Evolutionary conservation across 768 basidiomycete species (phyloP), one percentile per base, ranked within the genome.

Genomic region (Phanerochaete sordida): DNA sequence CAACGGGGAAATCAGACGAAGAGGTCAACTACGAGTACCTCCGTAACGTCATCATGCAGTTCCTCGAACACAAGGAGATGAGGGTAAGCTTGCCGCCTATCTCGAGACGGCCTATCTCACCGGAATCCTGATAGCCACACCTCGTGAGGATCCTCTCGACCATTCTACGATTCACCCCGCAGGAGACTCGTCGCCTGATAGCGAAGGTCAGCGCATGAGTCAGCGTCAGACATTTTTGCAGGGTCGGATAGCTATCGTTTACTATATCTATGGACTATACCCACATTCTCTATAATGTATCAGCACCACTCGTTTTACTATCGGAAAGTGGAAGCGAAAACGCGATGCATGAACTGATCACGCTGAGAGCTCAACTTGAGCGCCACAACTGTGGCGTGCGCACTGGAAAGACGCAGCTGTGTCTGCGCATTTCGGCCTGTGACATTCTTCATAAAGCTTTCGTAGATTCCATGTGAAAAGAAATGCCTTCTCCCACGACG

Each of bases 31-130:
- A 96, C 8, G 97, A 98, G 75, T 99, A 99, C 73, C 74, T 99
- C 48, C 82, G 97, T 59, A 98, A 98, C 72, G 91, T 98, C 31
- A 93, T 98, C 58, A 73, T 99, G 48, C 97, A 98, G 72, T 99
- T 99, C 77, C 79, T 99, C 52, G 97, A 99, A 71, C 92, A 98
- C 75, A 95, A 96, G 71, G 95, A 98, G 73, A 98, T 98, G 95
- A 82, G 97, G 75, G 95, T 95, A 69, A 71, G 92, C 77, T 43
- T 3, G 26, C 45, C 48, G 19, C 39, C 57, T 39, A 28, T 39
- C 3, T 45, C 15, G 8, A 31, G 50, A 8, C 23, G 35, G 43
- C 23, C 13, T 64, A 57, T 59, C 61, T 60, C 15, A 68, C 26
- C 12, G 53, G n/a, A 35, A 23, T 51, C 39, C 24, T 39, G 55